Percentiles rank a stretch among this genome's conserved stretches.
Conservation (phyloP, 257 asterid genomes). For the Solanum tacnaense region DNA sequence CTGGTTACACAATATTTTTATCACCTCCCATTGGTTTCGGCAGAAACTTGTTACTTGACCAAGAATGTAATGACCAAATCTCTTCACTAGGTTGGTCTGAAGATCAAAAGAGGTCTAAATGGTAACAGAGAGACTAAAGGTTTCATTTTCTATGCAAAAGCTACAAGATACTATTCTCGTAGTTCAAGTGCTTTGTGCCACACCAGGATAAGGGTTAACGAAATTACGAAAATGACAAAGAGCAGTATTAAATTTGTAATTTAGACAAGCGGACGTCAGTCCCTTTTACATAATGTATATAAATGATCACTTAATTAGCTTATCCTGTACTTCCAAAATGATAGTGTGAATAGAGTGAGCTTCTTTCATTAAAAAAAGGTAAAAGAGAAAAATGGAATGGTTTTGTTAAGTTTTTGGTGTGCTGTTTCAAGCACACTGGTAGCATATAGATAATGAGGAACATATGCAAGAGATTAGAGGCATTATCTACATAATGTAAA, state of each 20-base stretch:
- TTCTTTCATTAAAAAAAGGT: not conserved
- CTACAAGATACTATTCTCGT: not conserved
- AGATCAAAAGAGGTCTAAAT: not conserved
- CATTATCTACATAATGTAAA: not conserved
- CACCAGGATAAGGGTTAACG: not conserved
- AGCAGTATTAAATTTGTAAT: not conserved
- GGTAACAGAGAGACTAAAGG: not conserved
- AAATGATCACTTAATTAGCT: not conserved
- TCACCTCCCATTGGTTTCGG: not conserved
- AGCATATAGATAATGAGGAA: not conserved
- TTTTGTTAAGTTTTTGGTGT: not conserved
- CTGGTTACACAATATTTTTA: not conserved
- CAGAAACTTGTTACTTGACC: not conserved
- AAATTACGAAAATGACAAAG: not conserved
- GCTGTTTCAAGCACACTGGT: not conserved
- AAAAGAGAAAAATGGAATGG: not conserved
- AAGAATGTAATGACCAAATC: not conserved
- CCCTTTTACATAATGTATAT: not conserved
- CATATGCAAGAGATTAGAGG: not conserved
- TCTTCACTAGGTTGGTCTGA: not conserved
- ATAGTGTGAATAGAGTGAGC: not conserved
- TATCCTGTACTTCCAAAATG: not conserved
- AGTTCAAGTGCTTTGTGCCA: not conserved
- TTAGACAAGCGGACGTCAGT: not conserved
- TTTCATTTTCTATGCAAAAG: not conserved